Conservation (phyloP, 2,329 filamentous ascomycete genomes). For the Colletotrichum plurivorum region DNA sequence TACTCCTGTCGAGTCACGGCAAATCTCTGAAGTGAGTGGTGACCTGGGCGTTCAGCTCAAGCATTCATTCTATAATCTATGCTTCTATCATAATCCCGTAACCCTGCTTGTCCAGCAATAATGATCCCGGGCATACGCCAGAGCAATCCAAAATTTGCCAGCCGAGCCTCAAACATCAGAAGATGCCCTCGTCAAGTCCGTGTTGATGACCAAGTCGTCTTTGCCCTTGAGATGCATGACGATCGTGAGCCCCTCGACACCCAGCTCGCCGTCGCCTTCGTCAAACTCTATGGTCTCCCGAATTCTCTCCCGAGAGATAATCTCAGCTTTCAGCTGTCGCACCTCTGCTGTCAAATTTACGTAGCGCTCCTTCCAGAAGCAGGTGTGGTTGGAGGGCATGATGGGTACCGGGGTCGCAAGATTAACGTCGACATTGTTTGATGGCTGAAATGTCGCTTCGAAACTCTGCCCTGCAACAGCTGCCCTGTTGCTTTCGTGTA, state of each 20-base stretch:
- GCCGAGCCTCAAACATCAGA: conserved; percentile 7
- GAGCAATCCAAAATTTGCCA: background rate
- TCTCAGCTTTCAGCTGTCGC: conserved; percentile 57
- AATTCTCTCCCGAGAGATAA: conserved; percentile 45
- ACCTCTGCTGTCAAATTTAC: conserved; percentile 57
- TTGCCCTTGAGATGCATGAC: conserved; percentile 64
- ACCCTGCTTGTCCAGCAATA: conserved; percentile 18
- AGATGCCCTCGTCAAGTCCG: conserved; percentile 53
- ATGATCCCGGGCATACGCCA: background rate
- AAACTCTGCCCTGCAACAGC: background rate
- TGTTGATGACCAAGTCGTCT: conserved; percentile 67
- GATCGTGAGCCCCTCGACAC: conserved; percentile 65
- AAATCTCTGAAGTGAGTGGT: background rate
- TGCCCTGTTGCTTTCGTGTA: background rate
- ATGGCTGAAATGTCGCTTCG: background rate
- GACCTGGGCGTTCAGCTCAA: conserved; percentile 5
- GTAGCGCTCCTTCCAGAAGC: conserved; percentile 59
- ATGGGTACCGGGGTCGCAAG: conserved; percentile 52
- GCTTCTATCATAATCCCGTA: conserved; percentile 28
- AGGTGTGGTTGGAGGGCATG: conserved; percentile 56
- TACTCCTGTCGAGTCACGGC: background rate
- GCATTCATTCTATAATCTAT: conserved; percentile 28
- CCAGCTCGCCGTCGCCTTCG: conserved; percentile 52
- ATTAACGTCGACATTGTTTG: conserved; percentile 38
- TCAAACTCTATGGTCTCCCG: conserved; percentile 42